Evolutionary conservation across 495 filamentous ascomycete genomes (phyloP).

Genomic region (Penicillium paradoxum): DNA sequence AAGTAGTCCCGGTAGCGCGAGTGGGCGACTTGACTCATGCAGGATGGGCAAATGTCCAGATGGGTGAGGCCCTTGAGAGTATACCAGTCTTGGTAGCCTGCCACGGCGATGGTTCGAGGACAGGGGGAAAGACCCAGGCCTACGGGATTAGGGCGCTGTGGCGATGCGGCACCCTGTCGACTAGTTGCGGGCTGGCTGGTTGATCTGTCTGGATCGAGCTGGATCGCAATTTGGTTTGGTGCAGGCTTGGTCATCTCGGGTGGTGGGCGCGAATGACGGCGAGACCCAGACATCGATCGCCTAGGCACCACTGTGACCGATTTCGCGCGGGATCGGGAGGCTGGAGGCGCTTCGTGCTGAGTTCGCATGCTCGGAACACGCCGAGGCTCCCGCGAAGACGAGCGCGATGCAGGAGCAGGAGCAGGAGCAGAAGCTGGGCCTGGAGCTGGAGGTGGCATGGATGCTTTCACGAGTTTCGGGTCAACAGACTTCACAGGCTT

Average conservation of each 20-base stretch:
- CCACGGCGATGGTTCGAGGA: slow-evolving; percentile 44
- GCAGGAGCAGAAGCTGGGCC: neutral
- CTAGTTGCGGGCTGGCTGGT: neutral
- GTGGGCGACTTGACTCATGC: slow-evolving; percentile 51
- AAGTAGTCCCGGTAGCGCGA: slow-evolving; percentile 52
- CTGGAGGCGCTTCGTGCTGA: neutral
- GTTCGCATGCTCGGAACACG: neutral
- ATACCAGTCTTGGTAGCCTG: slow-evolving; percentile 60
- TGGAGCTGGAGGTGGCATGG: neutral
- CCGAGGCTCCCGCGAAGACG: slow-evolving; percentile 6
- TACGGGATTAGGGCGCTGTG: slow-evolving; percentile 10
- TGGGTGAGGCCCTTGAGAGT: slow-evolving; percentile 51
- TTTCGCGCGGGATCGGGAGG: slow-evolving; percentile 5
- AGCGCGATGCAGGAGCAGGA: slow-evolving; percentile 2
- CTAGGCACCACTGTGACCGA: slow-evolving; percentile 7
- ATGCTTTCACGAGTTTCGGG: neutral
- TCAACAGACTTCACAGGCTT: neutral
- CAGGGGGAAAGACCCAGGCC: slow-evolving; percentile 47
- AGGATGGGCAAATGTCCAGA: slow-evolving; percentile 62
- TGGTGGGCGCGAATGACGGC: slow-evolving; percentile 3
- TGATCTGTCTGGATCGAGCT: neutral
- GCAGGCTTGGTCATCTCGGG: slow-evolving; percentile 7
- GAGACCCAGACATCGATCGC: slow-evolving; percentile 15
- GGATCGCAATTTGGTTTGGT: neutral
- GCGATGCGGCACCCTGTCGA: slow-evolving; percentile 9